These are phyloP conservation scores for Magnusiomyces fungicola DNA, from an alignment of 1,139 yeast genomes.

Conservation along the genomic window DNA sequence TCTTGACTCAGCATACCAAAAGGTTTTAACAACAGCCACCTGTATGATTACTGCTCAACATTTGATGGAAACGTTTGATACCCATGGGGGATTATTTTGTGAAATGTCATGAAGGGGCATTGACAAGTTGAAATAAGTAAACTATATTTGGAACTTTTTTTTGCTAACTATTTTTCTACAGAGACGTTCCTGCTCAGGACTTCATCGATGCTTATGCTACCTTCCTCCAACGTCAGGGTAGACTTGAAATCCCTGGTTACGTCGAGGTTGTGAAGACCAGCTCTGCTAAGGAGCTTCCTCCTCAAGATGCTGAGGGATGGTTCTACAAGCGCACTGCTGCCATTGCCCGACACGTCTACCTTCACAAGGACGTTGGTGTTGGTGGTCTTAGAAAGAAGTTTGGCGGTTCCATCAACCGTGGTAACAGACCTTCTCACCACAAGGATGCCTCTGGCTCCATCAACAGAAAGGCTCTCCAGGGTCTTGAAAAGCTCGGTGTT, in stretches of 20 bases:
- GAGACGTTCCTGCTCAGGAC: constrained; percentile 99
- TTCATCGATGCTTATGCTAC: constrained; percentile 99
- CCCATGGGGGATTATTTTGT: too few relatives aligned
- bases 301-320: constrained; percentile 99
- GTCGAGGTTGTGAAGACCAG: constrained; percentile 99
- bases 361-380: constrained; percentile 99
- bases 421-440: constrained; percentile 98
- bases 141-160: background rate
- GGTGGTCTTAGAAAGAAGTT: constrained; percentile 98
- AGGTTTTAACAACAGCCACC: background rate
- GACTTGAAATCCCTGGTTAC: constrained; percentile 99
- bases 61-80: too few relatives aligned
- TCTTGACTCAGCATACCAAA: too few relatives aligned
- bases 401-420: constrained; percentile 99
- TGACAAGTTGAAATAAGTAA: too few relatives aligned
- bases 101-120: too few relatives aligned
- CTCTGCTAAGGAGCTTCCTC: constrained; percentile 98
- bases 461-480: constrained; percentile 97
- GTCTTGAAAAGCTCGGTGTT: constrained; percentile 97
- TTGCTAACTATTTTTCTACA: too few relatives aligned
- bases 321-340: constrained; percentile 99
- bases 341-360: constrained; percentile 99
- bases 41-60: too few relatives aligned
- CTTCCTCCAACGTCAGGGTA: constrained; percentile 99
- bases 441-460: constrained; percentile 98